Percentiles rank a stretch among this genome's conserved stretches.
Evolutionary conservation across 768 basidiomycete species (phyloP).

Genomic region (Cystofilobasidium bisporidii): DNA sequence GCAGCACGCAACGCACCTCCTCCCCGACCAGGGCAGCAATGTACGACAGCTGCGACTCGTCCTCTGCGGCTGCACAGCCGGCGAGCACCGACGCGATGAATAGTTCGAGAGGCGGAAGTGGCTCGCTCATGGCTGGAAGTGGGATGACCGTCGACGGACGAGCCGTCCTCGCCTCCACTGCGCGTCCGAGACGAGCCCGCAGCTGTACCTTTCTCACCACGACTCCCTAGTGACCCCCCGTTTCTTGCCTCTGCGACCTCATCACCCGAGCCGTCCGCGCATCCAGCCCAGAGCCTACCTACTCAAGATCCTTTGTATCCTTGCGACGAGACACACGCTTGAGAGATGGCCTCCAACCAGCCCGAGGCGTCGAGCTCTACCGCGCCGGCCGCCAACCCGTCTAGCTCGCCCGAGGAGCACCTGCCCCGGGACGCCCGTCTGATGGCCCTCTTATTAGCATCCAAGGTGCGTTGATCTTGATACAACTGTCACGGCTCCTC

Average conservation of each 20-base stretch:
- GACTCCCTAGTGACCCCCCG: no score
- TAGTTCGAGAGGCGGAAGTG: constrained; percentile 12
- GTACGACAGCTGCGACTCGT: constrained; percentile 22
- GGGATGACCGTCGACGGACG: no score
- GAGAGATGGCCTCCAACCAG: neutral
- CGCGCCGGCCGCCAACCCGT: neutral
- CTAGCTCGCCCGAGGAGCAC: neutral
- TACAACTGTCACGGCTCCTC: no score
- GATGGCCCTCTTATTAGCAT: constrained; percentile 43
- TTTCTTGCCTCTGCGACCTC: no score
- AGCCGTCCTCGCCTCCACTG: no score
- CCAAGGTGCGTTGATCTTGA: constrained; percentile 33
- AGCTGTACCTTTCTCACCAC: no score
- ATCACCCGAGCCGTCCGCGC: no score
- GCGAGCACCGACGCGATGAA: constrained; percentile 21
- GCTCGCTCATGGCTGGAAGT: neutral
- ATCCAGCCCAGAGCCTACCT: no score
- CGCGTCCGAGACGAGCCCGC: no score
- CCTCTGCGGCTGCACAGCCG: neutral
- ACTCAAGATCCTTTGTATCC: no score
- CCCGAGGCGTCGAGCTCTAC: neutral
- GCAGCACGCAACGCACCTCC: constrained; percentile 8
- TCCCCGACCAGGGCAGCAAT: constrained; percentile 21
- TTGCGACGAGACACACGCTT: no score
- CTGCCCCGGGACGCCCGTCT: constrained; percentile 43